Percentiles rank a stretch among this genome's conserved stretches.
Conservation (phyloP, 306 rosid species). For the Quercus cerris region DNA sequence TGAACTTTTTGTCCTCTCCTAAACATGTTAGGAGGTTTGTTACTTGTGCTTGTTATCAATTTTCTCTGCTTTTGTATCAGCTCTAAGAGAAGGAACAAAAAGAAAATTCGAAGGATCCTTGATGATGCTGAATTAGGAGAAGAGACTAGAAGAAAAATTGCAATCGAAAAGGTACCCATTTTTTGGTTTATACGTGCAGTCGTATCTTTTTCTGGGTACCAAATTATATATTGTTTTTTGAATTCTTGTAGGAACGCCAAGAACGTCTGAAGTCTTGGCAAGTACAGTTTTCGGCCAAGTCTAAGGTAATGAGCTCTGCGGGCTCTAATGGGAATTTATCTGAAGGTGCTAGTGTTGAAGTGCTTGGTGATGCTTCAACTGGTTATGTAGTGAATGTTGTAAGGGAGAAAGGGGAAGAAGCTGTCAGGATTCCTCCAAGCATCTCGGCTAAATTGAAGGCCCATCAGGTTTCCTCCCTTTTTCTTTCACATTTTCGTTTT, state of each 20-base stretch:
- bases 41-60: not conserved
- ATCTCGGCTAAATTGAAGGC: slow-evolving; percentile 83
- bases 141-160: slow-evolving; percentile 90
- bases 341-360: slow-evolving; percentile 71
- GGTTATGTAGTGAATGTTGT: slow-evolving; percentile 95
- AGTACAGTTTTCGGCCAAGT: slow-evolving; percentile 70
- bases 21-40: not conserved
- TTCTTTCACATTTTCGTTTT: not conserved
- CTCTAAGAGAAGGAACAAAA: slow-evolving; percentile 70
- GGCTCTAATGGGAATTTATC: slow-evolving; percentile 64
- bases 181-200: slow-evolving; percentile 8
- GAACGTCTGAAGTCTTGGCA: slow-evolving; percentile 85
- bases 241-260: slow-evolving; percentile 77
- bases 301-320: slow-evolving; percentile 49
- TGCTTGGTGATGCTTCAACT: slow-evolving; percentile 70
- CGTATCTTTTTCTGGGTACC: not conserved
- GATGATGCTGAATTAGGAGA: slow-evolving; percentile 97
- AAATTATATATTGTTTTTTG: slow-evolving; percentile 14
- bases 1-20: not conserved
- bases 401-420: slow-evolving; percentile 94
- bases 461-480: slow-evolving; percentile 64
- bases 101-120: slow-evolving; percentile 89
- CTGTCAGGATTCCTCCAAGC: slow-evolving; percentile 87
- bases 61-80: slow-evolving; percentile 35
- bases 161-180: slow-evolving; percentile 78